Base-by-base conservation (phyloP, 2,329 filamentous ascomycete genomes). In the Xylogone sp. region DNA sequence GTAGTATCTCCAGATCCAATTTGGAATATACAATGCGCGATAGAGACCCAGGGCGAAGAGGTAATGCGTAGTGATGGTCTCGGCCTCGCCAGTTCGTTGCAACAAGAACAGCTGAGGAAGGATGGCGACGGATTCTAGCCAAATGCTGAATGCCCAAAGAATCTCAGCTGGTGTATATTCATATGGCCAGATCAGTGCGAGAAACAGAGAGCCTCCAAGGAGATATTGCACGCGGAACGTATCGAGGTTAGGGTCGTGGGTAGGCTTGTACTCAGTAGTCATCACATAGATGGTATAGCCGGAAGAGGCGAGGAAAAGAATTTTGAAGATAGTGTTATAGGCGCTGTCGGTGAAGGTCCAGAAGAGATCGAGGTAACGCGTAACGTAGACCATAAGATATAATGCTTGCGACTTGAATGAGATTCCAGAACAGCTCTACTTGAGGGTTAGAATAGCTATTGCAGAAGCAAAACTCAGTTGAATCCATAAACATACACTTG, bases 11-110 rank as follows among this genome's bases (percentile, higher is more conserved):
- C 90, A 97, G 64, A 97, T 84, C 94, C 94, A 99, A 75, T 99
- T 99, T 59, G 94, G 94, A 62, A 99, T 99, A 73, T 99, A 99
- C 51, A 99, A 78, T 3, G 92, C 90, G 52, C 94, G 82, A 76
- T 99, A 99, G 56, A 86, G 76, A 29, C 94, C 94, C 34, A 99
- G 78, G 13, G 95, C 93, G 66, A 96, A 96, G 42, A 99, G 81
- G 70, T 99, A 99, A 73, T 99, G 93, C 1, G 92, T 96, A 12
- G 94, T 99, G 67, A 99, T 99, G n/a, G 94, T 97, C 75, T 99
- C 94, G 10, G 94, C 95, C 75, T 97, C 93, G 60, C 94, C 95
- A 0, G 94, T 99, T 64, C 94, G 82, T 75, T 99, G 94, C 57
- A 99, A 79, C 90, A 99, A 95, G 73, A 99, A 97, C 49, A 99